These are phyloP conservation scores for Rhodamnia rubescens DNA, from an alignment of 345 rosid species.

Conservation along the genomic window DNA sequence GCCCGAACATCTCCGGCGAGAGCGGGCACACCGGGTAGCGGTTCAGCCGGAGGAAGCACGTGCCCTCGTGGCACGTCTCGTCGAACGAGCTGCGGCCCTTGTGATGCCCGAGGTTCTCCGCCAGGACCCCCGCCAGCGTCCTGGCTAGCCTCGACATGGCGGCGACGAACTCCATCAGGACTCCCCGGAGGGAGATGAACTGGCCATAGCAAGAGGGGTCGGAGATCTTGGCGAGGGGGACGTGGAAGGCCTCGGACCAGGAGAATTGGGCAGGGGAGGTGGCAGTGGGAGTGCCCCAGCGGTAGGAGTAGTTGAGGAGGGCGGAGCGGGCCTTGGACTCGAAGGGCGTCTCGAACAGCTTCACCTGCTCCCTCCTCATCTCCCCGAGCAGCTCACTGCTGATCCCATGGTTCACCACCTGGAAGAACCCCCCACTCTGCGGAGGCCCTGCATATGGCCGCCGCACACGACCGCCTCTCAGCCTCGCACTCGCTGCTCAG, in stretches of 20 bases:
- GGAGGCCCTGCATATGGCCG: conserved; percentile 37
- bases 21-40: conserved; percentile 47
- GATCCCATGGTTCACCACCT: conserved; percentile 56
- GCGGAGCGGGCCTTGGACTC: conserved; percentile 26
- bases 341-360: conserved; percentile 36
- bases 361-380: conserved; percentile 40
- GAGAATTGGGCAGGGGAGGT: conserved; percentile 37
- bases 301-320: conserved; percentile 38
- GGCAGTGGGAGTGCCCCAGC: conserved; percentile 55
- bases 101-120: conserved; percentile 24
- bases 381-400: conserved; percentile 18
- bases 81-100: conserved; percentile 3
- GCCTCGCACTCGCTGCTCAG: conserved; percentile 9
- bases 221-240: conserved; percentile 39
- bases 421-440: conserved; percentile 72
- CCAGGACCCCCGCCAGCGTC: conserved; percentile 34
- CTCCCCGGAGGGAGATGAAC: conserved; percentile 33
- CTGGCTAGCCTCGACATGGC: conserved; percentile 47
- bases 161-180: conserved; percentile 34
- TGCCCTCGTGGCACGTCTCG: conserved; percentile 30
- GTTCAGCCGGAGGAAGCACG: conserved; percentile 51
- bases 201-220: conserved; percentile 35
- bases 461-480: conserved; percentile 14
- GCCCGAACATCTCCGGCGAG: conserved; percentile 25
- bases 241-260: conserved; percentile 68